Evolutionary conservation across 140 eudicot genomes (phyloP).

Genomic region (Ambrosia hybrid): DNA sequence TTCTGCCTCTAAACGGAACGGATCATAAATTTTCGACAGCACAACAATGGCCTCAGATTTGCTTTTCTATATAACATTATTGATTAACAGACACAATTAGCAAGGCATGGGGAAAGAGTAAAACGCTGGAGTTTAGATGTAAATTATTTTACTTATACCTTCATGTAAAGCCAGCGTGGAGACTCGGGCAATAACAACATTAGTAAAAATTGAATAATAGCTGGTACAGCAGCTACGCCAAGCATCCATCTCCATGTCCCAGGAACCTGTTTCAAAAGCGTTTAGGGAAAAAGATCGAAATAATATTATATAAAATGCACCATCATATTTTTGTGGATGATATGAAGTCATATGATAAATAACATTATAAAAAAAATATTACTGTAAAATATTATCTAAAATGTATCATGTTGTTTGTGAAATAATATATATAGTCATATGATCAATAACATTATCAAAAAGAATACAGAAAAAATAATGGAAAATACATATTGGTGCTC

Average conservation of each 20-base stretch:
- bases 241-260: slow-evolving; percentile 99
- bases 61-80: slow-evolving; percentile 47
- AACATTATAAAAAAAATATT: not conserved
- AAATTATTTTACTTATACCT: slow-evolving; percentile 41
- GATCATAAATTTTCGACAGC: slow-evolving; percentile 86
- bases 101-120: not conserved
- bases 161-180: slow-evolving; percentile 97
- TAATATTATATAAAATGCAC: not conserved
- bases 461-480: not conserved
- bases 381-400: not conserved
- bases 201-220: slow-evolving; percentile 70
- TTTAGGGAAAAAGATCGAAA: slow-evolving; percentile 1
- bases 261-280: slow-evolving; percentile 56
- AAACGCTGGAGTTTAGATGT: not conserved
- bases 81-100: slow-evolving; percentile 4
- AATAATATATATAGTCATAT: not conserved
- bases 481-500: not conserved
- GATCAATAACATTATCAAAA: not conserved
- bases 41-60: slow-evolving; percentile 83
- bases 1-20: slow-evolving; percentile 74
- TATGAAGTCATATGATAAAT: slow-evolving; percentile 4
- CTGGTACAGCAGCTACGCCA: slow-evolving; percentile 90
- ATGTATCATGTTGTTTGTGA: not conserved
- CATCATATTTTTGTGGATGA: slow-evolving; percentile 3
- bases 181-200: slow-evolving; percentile 91